phyloP scores from a whole-genome alignment of 2,329 filamentous ascomycete species.

The Pseudonectria foliicola region DNA sequence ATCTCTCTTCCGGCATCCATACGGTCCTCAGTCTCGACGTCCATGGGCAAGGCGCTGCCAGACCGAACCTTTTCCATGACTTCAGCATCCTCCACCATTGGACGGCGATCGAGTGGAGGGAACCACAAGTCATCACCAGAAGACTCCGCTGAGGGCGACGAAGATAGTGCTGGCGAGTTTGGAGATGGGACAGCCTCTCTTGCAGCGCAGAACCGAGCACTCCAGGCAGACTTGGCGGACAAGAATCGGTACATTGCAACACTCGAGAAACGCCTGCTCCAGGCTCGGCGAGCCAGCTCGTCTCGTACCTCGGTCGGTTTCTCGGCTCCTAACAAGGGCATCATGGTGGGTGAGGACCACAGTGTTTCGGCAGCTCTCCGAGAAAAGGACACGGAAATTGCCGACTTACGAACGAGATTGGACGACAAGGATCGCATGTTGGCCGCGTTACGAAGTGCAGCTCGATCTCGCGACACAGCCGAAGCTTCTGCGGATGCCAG shows the following conservation, averaged over 20 bases:
- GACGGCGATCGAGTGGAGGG: slow-evolving; percentile 41
- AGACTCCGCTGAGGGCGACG: slow-evolving; percentile 45
- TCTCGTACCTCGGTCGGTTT: slow-evolving; percentile 76
- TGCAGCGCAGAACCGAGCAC: slow-evolving; percentile 77
- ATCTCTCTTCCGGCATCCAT: slow-evolving; percentile 48
- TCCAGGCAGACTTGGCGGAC: slow-evolving; percentile 92
- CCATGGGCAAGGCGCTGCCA: slow-evolving; percentile 43
- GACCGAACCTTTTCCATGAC: slow-evolving; percentile 62
- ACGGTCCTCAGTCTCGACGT: slow-evolving; percentile 64
- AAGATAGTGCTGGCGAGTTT: slow-evolving; percentile 71
- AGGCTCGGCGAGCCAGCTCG: slow-evolving; percentile 84
- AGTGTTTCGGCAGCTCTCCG: slow-evolving; percentile 65
- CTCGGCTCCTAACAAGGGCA: slow-evolving; percentile 51
- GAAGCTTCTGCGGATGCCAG: slow-evolving; percentile 41
- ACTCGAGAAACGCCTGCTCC: slow-evolving; percentile 82
- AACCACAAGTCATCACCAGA: slow-evolving; percentile 37
- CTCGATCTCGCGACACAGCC: slow-evolving; percentile 77
- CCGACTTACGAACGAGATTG: slow-evolving; percentile 77
- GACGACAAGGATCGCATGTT: slow-evolving; percentile 97
- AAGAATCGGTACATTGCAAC: slow-evolving; percentile 96
- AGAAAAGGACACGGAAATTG: slow-evolving; percentile 90
- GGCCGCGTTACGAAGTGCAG: slow-evolving; percentile 73
- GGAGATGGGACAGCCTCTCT: slow-evolving; percentile 80
- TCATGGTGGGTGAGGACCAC: slow-evolving; percentile 70
- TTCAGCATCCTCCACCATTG: slow-evolving; percentile 55